Percentiles rank a stretch among this genome's conserved stretches.
These are phyloP conservation scores for Starmerella apis DNA, from an alignment of 805 yeast species.

Conservation along the genomic window DNA sequence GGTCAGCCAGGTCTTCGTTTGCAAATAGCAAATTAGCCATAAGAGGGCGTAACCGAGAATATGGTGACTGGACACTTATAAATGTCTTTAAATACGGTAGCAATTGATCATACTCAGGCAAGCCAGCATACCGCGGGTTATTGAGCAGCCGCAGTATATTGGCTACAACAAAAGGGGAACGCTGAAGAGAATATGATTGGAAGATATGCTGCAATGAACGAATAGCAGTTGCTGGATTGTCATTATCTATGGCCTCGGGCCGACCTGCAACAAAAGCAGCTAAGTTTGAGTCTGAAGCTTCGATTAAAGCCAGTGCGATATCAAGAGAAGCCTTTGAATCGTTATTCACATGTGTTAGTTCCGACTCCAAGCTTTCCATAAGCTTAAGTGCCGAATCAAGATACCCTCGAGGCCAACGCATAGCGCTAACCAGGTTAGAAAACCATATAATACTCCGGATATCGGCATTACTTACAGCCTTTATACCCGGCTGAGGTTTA, in stretches of 20 bases:
- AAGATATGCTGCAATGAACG: slow-evolving; percentile 10
- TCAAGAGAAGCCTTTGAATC: neutral
- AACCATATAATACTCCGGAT: slow-evolving; percentile 15
- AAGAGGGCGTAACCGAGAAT: slow-evolving; percentile 2
- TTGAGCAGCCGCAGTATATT: neutral
- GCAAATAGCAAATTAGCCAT: neutral
- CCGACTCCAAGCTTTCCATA: neutral
- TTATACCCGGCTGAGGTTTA: neutral
- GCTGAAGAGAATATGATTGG: slow-evolving; percentile 11
- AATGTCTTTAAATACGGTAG: neutral
- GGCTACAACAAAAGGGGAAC: slow-evolving; percentile 1
- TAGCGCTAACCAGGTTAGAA: slow-evolving; percentile 2
- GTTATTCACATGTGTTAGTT: neutral
- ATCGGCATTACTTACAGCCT: slow-evolving; percentile 12
- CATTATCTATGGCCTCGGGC: neutral
- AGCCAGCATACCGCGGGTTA: neutral
- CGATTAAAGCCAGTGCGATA: slow-evolving; percentile 5
- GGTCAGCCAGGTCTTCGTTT: neutral
- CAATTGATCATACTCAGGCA: slow-evolving; percentile 1
- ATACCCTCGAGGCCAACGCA: neutral
- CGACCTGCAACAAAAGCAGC: neutral
- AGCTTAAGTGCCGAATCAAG: neutral
- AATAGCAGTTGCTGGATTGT: neutral
- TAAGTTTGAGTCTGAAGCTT: neutral
- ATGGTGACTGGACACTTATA: slow-evolving; percentile 5